These are phyloP conservation scores for Schizophyllum amplum DNA, from an alignment of 1,284 basidiomycete species.

Conservation along the genomic window DNA sequence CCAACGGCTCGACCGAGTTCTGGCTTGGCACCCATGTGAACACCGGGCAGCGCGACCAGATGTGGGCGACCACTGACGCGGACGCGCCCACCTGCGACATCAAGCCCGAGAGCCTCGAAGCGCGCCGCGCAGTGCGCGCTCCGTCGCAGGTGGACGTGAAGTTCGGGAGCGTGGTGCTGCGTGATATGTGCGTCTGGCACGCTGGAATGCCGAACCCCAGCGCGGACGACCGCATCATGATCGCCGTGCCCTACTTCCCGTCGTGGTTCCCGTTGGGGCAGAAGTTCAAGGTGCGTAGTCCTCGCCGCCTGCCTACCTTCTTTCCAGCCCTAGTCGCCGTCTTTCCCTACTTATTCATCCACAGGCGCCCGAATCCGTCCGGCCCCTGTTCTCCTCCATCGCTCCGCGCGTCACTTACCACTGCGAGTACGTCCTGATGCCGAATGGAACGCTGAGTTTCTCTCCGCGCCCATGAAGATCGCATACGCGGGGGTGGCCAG, in stretches of 20 bases:
- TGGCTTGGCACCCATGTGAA: neutral
- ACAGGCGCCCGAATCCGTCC: neutral
- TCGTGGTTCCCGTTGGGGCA: neutral
- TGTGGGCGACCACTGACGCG: neutral
- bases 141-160: neutral
- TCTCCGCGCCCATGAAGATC: neutral
- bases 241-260: neutral
- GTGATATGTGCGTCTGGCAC: neutral
- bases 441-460: neutral
- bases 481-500: neutral
- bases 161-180: neutral
- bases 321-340: too few relatives aligned
- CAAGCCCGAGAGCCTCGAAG: neutral
- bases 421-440: neutral
- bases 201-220: neutral
- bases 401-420: neutral
- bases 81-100: neutral
- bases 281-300: neutral
- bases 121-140: neutral
- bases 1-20: neutral
- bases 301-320: too few relatives aligned
- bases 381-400: neutral
- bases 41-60: neutral
- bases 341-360: neutral
- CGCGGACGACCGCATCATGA: neutral